A percentile compares a stretch with the other conserved stretches of the same genome.
phyloP scores from a whole-genome alignment of 2,329 filamentous ascomycete species.

The Trichophyton simii region DNA sequence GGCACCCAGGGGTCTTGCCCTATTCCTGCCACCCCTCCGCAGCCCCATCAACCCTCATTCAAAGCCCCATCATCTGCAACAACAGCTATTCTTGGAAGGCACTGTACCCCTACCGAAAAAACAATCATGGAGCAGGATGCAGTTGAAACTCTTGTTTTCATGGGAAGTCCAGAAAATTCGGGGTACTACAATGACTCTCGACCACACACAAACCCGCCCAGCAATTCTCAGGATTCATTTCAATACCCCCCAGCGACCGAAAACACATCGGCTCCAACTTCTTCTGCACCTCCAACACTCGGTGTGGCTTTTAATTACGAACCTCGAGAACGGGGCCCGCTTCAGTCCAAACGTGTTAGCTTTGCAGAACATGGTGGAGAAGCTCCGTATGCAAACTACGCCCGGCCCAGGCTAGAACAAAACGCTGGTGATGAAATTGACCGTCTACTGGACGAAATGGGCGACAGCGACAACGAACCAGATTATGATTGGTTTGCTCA shows the following conservation, averaged over 20 bases:
- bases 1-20: constrained; percentile 16
- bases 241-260: constrained; percentile 13
- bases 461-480: constrained; percentile 18
- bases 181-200: constrained; percentile 31
- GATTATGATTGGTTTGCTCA: constrained; percentile 14
- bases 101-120: constrained; percentile 30
- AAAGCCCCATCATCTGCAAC: constrained; percentile 15
- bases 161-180: constrained; percentile 39
- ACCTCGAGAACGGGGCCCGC: not conserved
- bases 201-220: constrained; percentile 11
- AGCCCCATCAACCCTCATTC: constrained; percentile 17
- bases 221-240: constrained; percentile 6
- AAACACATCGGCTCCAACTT: constrained; percentile 12
- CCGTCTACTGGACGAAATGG: constrained; percentile 20
- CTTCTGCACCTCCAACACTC: constrained; percentile 4
- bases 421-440: constrained; percentile 19
- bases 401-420: constrained; percentile 10
- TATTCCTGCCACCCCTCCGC: constrained; percentile 23
- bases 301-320: not conserved
- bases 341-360: constrained; percentile 11
- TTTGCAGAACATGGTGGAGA: constrained; percentile 14
- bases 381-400: constrained; percentile 2
- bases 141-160: constrained; percentile 39
- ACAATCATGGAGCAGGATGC: constrained; percentile 39
- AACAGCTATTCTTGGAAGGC: constrained; percentile 16